Base-by-base conservation (phyloP, 2,329 filamentous ascomycete genomes). In the Aspergillus aculeatinus region DNA sequence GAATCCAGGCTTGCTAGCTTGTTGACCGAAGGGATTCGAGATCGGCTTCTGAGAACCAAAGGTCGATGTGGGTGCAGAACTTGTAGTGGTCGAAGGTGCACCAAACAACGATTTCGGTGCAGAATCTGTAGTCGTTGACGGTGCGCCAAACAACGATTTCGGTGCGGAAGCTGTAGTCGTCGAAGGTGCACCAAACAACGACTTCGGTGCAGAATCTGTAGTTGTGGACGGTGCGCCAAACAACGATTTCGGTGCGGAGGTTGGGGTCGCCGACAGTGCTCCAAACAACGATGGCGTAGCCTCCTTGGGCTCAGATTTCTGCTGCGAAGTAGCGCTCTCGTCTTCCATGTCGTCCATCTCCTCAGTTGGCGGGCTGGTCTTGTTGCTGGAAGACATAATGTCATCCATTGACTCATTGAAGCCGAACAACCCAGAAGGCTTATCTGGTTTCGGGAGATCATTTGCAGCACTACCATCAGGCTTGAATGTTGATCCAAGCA, bases 401-500 rank as follows among this genome's bases (percentile, higher is more conserved):
- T 78, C 71, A 49, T 76, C 75, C 59, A 82, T 72, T 19, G 74
- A 71, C 16, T 60, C 60, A 44, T 73, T 76, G 51, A 80, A 73
- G 4, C 76, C 74, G 47, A 81, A 77, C 6, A 75, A 58, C 1
- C 68, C 63, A 52, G 70, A 69, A 57, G 70, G 57, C 57, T 75
- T 73, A 2, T 76, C 72, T 21, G 76, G 68, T 51, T 77, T 78
- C n/a, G 73, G 69, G 3, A 65, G 67, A 67, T 80, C 79, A 59
- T 74, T 74, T 27, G 65, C 71, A 57, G 76, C 73, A 14, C 72
- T 74, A 9, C 70, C 74, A 59, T 81, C 79, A 3, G 69, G 70
- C 64, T 80, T 80, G 62, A 82, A 81, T 11, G 74, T 74, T 25
- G 80, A 79, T 2, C 75, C 76, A 23, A 81, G 64, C 7, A 69